These are phyloP conservation scores for Pinus tabuliformis DNA, from an alignment of 75 land plant genomes.

Conservation along the genomic window DNA sequence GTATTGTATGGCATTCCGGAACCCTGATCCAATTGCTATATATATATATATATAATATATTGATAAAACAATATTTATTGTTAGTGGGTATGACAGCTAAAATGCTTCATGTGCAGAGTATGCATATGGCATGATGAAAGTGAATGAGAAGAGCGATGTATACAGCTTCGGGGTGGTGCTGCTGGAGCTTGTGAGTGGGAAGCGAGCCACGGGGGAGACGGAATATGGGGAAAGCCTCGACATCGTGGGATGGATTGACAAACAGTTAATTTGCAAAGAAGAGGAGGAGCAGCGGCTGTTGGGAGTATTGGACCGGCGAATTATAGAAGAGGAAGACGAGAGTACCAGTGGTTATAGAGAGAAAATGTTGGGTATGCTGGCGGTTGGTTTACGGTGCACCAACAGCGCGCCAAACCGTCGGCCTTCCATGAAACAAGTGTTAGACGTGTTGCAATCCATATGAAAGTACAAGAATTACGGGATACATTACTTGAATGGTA, in stretches of 20 bases:
- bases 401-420: not conserved
- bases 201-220: constrained; percentile 14
- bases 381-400: not conserved
- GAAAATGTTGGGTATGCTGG: not conserved
- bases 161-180: constrained; percentile 49
- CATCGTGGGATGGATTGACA: constrained; percentile 29
- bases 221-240: constrained; percentile 33
- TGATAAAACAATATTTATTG: not conserved
- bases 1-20: constrained; percentile 1
- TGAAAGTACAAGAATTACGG: too few relatives aligned
- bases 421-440: not conserved
- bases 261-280: not conserved
- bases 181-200: constrained; percentile 35
- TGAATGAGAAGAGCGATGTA: constrained; percentile 35
- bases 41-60: constrained; percentile 25
- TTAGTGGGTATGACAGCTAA: not conserved
- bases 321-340: not conserved
- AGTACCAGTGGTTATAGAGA: not conserved
- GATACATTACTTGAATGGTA: too few relatives aligned
- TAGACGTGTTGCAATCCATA: too few relatives aligned
- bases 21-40: constrained; percentile 21
- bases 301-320: not conserved
- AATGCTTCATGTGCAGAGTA: constrained; percentile 15
- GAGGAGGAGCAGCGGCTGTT: too few relatives aligned
- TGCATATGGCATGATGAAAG: constrained; percentile 20